Evolutionary conservation across 1,284 basidiomycete genomes (phyloP).

Genomic region (Phellopilus nigrolimitatus): DNA sequence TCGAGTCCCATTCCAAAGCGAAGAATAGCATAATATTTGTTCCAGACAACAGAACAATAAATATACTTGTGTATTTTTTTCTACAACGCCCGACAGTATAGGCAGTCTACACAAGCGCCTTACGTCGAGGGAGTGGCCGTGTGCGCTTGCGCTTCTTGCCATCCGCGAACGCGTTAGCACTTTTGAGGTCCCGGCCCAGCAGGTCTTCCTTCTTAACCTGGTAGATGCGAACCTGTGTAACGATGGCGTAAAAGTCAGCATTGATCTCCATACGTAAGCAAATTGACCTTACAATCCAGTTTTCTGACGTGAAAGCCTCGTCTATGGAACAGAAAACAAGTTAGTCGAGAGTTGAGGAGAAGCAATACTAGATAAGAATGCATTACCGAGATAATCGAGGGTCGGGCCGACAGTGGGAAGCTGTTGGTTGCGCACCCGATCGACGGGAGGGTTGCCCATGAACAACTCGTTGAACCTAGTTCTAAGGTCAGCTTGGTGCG

Average conservation of each 20-base stretch:
- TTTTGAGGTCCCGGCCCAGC: constrained; percentile 84
- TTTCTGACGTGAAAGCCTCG: constrained; percentile 95
- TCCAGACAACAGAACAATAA: not conserved
- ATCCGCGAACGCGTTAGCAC: constrained; percentile 76
- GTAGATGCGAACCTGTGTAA: constrained; percentile 80
- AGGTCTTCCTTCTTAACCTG: constrained; percentile 93
- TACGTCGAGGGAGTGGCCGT: constrained; percentile 59
- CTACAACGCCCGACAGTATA: not conserved
- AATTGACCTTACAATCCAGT: constrained; percentile 80
- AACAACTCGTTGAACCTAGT: constrained; percentile 82
- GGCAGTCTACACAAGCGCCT: constrained; percentile 34
- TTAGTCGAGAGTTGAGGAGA: not conserved
- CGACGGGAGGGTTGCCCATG: constrained; percentile 67
- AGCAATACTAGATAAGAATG: constrained; percentile 13
- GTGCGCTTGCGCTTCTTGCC: constrained; percentile 85
- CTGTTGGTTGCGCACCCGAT: constrained; percentile 81
- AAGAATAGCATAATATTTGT: not conserved
- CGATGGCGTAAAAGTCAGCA: constrained; percentile 11
- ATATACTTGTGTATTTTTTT: not conserved
- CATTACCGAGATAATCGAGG: constrained; percentile 79
- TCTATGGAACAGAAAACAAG: constrained; percentile 42
- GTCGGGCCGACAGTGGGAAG: constrained; percentile 76
- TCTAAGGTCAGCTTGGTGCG: constrained; percentile 12
- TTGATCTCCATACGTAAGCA: not conserved
- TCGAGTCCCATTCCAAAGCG: too few species aligned